Base-by-base conservation (phyloP, 257 asterid genomes). In the Salvia hispanica region DNA sequence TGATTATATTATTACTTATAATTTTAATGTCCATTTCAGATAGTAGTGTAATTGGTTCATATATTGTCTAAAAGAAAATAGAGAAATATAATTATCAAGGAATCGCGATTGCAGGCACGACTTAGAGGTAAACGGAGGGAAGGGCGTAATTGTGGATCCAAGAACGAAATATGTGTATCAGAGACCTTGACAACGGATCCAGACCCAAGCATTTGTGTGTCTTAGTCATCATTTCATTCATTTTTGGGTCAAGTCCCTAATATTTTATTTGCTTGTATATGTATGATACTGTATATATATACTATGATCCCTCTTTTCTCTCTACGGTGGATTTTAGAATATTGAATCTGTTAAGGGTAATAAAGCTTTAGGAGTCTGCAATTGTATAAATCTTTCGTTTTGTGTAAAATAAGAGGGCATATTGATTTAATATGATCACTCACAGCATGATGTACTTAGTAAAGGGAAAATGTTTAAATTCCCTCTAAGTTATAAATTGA, bases 61-160 rank as follows among this genome's bases (percentile, higher is more conserved):
- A 37, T 9, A 8, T 40, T 40, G 45, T 40, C 45, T 8, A 8
- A 40, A 25, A 40, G 45, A 40, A 40, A 40, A 40, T 48, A 9
- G 15, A 48, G 28, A 48, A 46, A 48, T 48, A 9, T 48, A 31
- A 51, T 2, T 10, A 54, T 34, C 87, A 34, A 3, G 2, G n/a
- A 9, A 52, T 68, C 39, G 25, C 31, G 64, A 21, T 1, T 79
- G 84, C 96, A 94, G 99, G 90, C 99, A 94, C 65, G 99, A 94
- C 79, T 76, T 94, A 67, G 98, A 94, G 71, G 96, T 94, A 64
- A 94, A 94, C 25, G 99, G 99, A 46, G 98, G 96, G 60, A 94
- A 91, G 70, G 99, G 99, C 3, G 87, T 85, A 4, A 87, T 91
- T 8, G 95, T 91, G 51, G 98, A 94, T 81, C 98, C 96, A 13